Evolutionary conservation across 345 rosid genomes (phyloP), one percentile per base, ranked within the genome.

Genomic region (Populus alba): DNA sequence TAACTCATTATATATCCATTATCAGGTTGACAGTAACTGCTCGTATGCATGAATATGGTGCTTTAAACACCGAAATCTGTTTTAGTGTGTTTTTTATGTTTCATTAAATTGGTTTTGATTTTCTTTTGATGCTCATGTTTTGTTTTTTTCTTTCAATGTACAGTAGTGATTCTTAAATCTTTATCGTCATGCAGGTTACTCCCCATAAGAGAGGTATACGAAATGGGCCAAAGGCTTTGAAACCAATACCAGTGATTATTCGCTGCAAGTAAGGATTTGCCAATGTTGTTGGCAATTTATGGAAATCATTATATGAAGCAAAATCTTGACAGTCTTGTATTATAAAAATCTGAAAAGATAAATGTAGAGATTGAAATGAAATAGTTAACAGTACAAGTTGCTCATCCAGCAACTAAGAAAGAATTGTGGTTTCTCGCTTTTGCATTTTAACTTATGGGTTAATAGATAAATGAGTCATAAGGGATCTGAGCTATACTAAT

Each of bases 171-270:
- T 53, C 15, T 68, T 51, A n/a, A 49, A 23, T 71, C 61, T 16
- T 15, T 47, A 3, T 72, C 5, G 20, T 66, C 59, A 39, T 79
- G 75, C 86, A 96, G 99, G 85, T 83, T 71, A 86, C 94, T 72
- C 89, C 79, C 53, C 92, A 90, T 79, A 96, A 89, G 88, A 89
- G 89, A 89, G 97, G 97, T 47, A 90, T 92, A 71, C 84, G 95
- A 82, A 92, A 92, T 81, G 97, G 97, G 25, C 99, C 97, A 27
- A 96, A 87, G 85, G 97, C 98, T 80, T 88, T 94, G 84, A 96
- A 94, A 81, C 99, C 97, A 31, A 66, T 62, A 75, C 99, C 97
- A 5, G 97, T 96, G 10, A 96, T 92, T 67, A 78, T 96, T 76
- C 91, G 97, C 55, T 96, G 99, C 94, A 90, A 77, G 99, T 96